Percentiles rank a stretch among this genome's conserved stretches.
Evolutionary conservation across 345 rosid species (phyloP).

Genomic region (Melastoma malabathricum): DNA sequence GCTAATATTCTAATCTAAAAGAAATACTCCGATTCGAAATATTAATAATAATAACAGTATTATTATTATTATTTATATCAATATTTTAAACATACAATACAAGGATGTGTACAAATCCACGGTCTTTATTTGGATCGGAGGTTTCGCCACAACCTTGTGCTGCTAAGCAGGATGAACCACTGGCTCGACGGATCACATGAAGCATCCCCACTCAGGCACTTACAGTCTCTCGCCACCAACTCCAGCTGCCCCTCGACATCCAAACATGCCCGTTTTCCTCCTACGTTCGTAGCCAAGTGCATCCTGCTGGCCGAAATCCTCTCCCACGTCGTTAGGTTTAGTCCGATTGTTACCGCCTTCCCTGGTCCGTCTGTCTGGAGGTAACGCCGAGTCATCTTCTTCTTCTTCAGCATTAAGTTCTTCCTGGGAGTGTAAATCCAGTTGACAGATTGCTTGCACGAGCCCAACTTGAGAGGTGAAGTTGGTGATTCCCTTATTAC

Average conservation of each 20-base stretch:
- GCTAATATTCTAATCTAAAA: too few species aligned
- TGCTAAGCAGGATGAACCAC: conserved; percentile 10
- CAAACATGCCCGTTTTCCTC: too few species aligned
- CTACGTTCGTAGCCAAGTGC: conserved; percentile 51
- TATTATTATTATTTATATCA: too few species aligned
- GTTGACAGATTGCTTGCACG: conserved; percentile 9
- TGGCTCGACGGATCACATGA: conserved; percentile 12
- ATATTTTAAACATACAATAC: too few species aligned
- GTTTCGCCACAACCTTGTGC: conserved; percentile 2
- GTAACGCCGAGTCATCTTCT: conserved; percentile 3
- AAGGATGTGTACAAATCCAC: too few species aligned
- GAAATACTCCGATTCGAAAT: too few species aligned
- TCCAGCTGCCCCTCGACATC: too few species aligned
- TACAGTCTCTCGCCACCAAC: conserved; percentile 6
- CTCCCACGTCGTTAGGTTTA: conserved; percentile 28
- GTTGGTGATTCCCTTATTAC: background rate
- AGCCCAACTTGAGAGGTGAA: conserved; percentile 5
- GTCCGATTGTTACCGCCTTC: background rate
- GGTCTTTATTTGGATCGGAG: too few species aligned
- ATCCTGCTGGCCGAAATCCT: conserved; percentile 48
- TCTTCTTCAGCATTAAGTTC: background rate
- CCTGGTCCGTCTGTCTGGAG: conserved; percentile 3
- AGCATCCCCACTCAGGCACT: conserved; percentile 5
- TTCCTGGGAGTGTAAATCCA: conserved; percentile 10
- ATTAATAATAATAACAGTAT: too few species aligned